These are phyloP conservation scores for Margaritispora aquatica DNA, from an alignment of 495 filamentous ascomycete genomes.

Conservation along the genomic window DNA sequence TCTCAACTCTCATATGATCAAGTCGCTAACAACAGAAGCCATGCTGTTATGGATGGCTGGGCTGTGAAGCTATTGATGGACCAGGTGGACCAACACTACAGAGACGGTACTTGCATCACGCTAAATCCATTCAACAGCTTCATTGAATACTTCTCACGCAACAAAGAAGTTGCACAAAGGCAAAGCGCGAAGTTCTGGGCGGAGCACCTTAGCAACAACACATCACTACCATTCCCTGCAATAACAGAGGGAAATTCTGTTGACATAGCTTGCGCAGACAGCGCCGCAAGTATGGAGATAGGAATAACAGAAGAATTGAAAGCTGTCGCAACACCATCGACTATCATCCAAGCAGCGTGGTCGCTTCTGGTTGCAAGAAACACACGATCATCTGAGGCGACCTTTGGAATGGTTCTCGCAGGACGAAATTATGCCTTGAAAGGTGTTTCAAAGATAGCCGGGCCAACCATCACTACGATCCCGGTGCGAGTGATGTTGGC, in stretches of 20 bases:
- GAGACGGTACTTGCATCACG: background rate
- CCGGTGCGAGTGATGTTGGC: background rate
- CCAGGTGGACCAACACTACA: background rate
- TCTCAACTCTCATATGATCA: background rate
- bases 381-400: background rate
- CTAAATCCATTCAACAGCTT: background rate
- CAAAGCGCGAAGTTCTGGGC: background rate
- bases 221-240: background rate
- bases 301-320: background rate
- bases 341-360: background rate
- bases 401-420: slow-evolving; percentile 8
- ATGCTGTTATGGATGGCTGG: background rate
- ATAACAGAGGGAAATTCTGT: background rate
- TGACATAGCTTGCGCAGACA: background rate
- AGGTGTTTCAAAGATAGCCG: background rate
- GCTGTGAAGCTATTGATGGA: background rate
- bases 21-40: background rate
- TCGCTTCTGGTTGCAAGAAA: background rate
- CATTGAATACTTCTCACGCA: background rate
- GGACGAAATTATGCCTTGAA: background rate
- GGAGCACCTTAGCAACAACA: background rate
- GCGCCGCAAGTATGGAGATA: background rate
- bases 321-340: background rate
- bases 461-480: background rate
- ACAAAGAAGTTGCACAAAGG: background rate